A percentile compares a stretch with the other conserved stretches of the same genome.
Evolutionary conservation across 208 protist species (phyloP).

Genomic region (Porcisia deanei): DNA sequence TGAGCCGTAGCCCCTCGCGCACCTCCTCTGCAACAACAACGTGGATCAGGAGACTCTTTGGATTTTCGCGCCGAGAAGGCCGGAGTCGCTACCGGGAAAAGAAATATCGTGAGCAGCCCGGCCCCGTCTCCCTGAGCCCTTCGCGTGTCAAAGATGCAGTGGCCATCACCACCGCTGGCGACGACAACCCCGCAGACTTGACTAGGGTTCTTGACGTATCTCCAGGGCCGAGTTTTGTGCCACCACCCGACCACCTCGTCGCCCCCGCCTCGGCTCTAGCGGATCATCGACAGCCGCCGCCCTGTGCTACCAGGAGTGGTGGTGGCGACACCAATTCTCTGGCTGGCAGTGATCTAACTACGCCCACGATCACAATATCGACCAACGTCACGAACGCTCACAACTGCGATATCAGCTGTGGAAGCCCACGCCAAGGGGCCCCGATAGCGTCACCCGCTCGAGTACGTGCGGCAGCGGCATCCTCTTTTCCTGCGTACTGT

Average conservation of each 20-base stretch:
- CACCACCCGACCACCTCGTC: not conserved
- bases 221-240: not conserved
- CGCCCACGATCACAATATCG: slow-evolving; percentile 13
- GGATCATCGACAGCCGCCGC: not conserved
- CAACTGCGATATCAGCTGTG: slow-evolving; percentile 20
- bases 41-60: slow-evolving; percentile 23
- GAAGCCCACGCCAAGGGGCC: slow-evolving; percentile 20
- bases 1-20: not conserved
- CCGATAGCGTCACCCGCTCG: not conserved
- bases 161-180: not conserved
- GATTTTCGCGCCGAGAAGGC: slow-evolving; percentile 11
- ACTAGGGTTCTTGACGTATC: not conserved
- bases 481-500: not conserved
- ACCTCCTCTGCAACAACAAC: slow-evolving; percentile 4
- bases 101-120: not conserved
- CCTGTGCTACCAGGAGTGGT: not conserved
- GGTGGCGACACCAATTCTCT: not conserved
- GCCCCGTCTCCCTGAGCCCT: not conserved
- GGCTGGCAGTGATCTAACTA: not conserved
- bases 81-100: slow-evolving; percentile 3
- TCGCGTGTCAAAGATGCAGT: not conserved
- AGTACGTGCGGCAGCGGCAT: not conserved
- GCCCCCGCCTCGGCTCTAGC: not conserved
- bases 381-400: slow-evolving; percentile 20
- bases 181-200: not conserved